Evolutionary conservation across 2,329 filamentous ascomycete species (phyloP), one percentile per base, ranked within the genome.

Genomic region (Cladosporium sp.): DNA sequence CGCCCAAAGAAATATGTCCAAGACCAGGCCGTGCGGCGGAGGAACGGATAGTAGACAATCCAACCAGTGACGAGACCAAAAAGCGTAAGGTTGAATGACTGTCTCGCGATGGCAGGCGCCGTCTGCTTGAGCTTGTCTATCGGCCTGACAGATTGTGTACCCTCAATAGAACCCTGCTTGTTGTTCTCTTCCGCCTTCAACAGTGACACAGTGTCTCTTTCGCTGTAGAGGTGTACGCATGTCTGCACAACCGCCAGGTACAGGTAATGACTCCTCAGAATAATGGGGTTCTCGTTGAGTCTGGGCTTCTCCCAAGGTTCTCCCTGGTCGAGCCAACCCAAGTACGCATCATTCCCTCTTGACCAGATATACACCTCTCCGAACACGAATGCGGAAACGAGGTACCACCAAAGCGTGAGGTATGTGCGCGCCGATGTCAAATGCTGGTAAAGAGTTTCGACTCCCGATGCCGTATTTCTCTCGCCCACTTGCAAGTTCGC

Each of bases 231-330:
- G 75, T 97, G 93, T 35, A 85, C 74, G 12, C 84, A 73, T 1
- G 90, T 87, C 76, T 96, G 91, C n/a, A 84, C 79, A 11, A 91
- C 66, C 4, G 91, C 91, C 52, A 95, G 83, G 0, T 88, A 77
- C 3, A 89, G 74, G 69, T 95, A 86, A 72, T 91, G 88, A 67
- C 85, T 86, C 37, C 91, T 88, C 60, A 97, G 82, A 75, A 93
- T 95, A 29, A 98, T 85, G 0, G 92, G 89, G 69, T 91, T 87
- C 81, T 98, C 94, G 76, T 98, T 98, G 66, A 97, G 80, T 62
- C 88, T 85, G 23, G 90, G 85, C 40, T 93, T 86, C 76, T 95
- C 91, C 70, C 85, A 82, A 12, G 80, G 74, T 77, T 86, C 87
- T 67, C 85, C 86, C 70, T 87, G 85, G 64, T 89, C 90, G 70